A percentile compares a stretch with the other conserved stretches of the same genome.
phyloP scores from a whole-genome alignment of 805 yeast species.

The Tetrapisispora nanseiensis region DNA sequence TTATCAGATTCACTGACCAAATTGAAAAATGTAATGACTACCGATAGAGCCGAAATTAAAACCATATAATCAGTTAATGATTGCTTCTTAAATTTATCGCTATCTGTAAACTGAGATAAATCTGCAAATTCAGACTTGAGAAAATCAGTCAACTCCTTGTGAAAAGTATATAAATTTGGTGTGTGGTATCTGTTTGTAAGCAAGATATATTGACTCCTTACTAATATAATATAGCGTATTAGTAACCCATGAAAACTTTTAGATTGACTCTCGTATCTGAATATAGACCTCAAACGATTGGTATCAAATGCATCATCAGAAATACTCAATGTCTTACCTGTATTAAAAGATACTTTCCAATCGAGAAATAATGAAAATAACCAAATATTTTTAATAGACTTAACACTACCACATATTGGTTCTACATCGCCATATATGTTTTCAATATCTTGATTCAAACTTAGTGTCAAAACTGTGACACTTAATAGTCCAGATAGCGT shows the following conservation, averaged over 20 bases:
- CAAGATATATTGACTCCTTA: constrained; percentile 12
- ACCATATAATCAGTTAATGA: constrained; percentile 2
- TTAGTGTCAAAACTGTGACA: constrained; percentile 14
- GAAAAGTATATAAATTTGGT: constrained; percentile 9
- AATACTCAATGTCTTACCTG: constrained; percentile 18
- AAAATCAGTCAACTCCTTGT: constrained; percentile 3
- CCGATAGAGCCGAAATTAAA: constrained; percentile 1
- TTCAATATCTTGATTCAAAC: constrained; percentile 17
- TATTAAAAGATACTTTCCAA: constrained; percentile 15
- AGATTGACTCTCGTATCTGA: neutral
- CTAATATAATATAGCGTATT: constrained; percentile 11
- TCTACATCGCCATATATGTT: constrained; percentile 11
- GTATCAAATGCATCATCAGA: constrained; percentile 4
- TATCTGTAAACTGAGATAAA: constrained; percentile 7
- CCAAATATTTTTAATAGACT: constrained; percentile 21
- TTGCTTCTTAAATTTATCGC: constrained; percentile 2
- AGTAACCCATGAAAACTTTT: constrained; percentile 7
- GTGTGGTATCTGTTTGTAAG: constrained; percentile 5
- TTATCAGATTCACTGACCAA: neutral
- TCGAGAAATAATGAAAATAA: constrained; percentile 20
- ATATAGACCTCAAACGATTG: constrained; percentile 2
- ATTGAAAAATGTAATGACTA: neutral
- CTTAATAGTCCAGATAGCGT: constrained; percentile 10
- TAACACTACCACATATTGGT: constrained; percentile 13
- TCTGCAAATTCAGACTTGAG: constrained; percentile 12